Conservation (phyloP, 2,329 filamentous ascomycete genomes). For the Immersiporthe knoxdaviesiana region DNA sequence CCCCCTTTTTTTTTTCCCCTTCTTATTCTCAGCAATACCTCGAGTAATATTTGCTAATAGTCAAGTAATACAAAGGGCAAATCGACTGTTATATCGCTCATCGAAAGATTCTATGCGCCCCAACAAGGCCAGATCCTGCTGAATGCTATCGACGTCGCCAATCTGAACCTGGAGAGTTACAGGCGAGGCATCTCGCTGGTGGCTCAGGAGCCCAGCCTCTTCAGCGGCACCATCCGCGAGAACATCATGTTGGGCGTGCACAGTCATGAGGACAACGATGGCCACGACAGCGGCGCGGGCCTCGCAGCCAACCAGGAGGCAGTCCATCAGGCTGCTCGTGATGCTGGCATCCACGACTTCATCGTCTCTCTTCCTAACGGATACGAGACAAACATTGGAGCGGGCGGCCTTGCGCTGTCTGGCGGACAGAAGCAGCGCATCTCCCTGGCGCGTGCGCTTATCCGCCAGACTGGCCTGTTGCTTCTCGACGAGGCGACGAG, state of each 20-base stretch:
- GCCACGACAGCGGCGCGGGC: neutral
- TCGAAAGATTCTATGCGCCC: conserved; percentile 48
- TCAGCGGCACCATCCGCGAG: conserved; percentile 50
- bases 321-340: conserved; percentile 35
- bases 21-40: no score
- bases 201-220: conserved; percentile 61
- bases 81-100: conserved; percentile 53
- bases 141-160: conserved; percentile 60
- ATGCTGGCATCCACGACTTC: conserved; percentile 38
- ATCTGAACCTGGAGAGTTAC: conserved; percentile 51
- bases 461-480: conserved; percentile 21
- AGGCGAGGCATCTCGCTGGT: conserved; percentile 56
- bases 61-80: no score
- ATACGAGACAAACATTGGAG: conserved; percentile 26
- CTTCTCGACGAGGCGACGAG: conserved; percentile 59
- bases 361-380: conserved; percentile 27
- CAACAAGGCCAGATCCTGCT: conserved; percentile 56
- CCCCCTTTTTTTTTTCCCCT: no score
- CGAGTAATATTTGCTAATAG: no score
- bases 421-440: conserved; percentile 30
- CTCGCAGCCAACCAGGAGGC: conserved; percentile 30
- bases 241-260: conserved; percentile 39
- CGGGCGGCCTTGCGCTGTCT: conserved; percentile 22
- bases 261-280: conserved; percentile 18
- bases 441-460: conserved; percentile 26